Evolutionary conservation across 176 grass and related monocot species (phyloP).

Genomic region (Avena eriantha): DNA sequence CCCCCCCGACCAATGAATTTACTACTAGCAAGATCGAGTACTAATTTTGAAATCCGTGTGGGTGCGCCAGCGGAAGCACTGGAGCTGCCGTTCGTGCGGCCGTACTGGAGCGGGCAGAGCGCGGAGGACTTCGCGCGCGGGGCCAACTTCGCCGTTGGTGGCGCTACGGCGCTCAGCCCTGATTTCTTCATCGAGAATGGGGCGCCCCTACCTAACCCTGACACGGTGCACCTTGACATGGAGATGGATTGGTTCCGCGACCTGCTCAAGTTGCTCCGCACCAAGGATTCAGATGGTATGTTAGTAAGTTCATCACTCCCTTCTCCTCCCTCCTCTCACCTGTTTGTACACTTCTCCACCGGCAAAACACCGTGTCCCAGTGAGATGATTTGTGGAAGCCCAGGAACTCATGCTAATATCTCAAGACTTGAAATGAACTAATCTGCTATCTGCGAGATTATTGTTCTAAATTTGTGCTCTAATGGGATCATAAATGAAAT

Average conservation of each 20-base stretch:
- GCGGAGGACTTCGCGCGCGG: conserved; percentile 59
- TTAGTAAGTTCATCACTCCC: no score
- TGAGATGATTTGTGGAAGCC: no score
- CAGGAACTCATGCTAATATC: background rate
- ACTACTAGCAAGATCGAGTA: background rate
- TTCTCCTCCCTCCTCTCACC: no score
- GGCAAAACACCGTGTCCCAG: no score
- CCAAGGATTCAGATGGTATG: background rate
- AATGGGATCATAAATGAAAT: background rate
- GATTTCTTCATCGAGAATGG: conserved; percentile 67
- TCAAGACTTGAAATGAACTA: background rate
- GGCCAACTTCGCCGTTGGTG: conserved; percentile 83
- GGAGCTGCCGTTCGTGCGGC: conserved; percentile 53
- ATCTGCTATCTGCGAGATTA: background rate
- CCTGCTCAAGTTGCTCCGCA: conserved; percentile 48
- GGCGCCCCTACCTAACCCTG: conserved; percentile 37
- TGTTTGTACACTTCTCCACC: no score
- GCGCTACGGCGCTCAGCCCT: conserved; percentile 65
- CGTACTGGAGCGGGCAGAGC: conserved; percentile 55
- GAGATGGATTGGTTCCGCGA: conserved; percentile 81
- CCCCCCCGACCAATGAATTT: background rate
- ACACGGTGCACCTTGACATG: conserved; percentile 50
- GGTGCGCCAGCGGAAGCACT: conserved; percentile 52
- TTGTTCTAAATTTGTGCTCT: background rate
- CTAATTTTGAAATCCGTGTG: background rate